Evolutionary conservation across 371 early-diverging fungal species (phyloP).

Genomic region (Sporodiniella umbellata): DNA sequence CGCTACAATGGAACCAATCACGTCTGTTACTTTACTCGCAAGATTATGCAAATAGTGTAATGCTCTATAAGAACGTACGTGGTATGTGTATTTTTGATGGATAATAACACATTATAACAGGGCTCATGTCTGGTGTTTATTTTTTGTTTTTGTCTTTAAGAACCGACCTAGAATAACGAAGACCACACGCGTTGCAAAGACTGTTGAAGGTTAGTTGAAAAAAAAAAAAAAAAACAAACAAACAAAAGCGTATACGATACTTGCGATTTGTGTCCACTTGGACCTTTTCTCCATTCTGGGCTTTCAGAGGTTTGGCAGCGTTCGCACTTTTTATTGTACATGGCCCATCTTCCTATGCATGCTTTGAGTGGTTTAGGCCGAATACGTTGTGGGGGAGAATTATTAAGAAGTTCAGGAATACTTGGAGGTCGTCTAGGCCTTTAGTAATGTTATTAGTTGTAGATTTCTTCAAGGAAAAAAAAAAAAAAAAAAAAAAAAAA

Average conservation of each 20-base stretch:
- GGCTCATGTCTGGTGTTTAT: too few species aligned
- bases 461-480: neutral
- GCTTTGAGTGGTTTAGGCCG: neutral
- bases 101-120: too few species aligned
- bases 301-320: constrained; percentile 24
- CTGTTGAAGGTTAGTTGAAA: constrained; percentile 20
- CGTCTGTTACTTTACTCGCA: too few species aligned
- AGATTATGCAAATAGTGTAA: too few species aligned
- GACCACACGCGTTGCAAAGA: constrained; percentile 77
- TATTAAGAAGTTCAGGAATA: constrained; percentile 3
- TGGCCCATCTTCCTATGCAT: constrained; percentile 10
- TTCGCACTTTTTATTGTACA: constrained; percentile 17
- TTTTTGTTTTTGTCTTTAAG: constrained; percentile 41
- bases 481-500: neutral
- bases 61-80: too few species aligned
- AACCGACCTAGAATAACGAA: constrained; percentile 69
- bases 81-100: too few species aligned
- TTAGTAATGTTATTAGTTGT: constrained; percentile 2
- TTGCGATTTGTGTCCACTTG: constrained; percentile 74
- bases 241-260: constrained; percentile 1
- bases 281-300: constrained; percentile 73
- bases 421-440: constrained; percentile 8
- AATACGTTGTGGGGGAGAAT: neutral
- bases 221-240: too few species aligned
- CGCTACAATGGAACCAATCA: too few species aligned